These are phyloP conservation scores for Spathaspora passalidarum DNA, from an alignment of 805 yeast species.

Conservation along the genomic window DNA sequence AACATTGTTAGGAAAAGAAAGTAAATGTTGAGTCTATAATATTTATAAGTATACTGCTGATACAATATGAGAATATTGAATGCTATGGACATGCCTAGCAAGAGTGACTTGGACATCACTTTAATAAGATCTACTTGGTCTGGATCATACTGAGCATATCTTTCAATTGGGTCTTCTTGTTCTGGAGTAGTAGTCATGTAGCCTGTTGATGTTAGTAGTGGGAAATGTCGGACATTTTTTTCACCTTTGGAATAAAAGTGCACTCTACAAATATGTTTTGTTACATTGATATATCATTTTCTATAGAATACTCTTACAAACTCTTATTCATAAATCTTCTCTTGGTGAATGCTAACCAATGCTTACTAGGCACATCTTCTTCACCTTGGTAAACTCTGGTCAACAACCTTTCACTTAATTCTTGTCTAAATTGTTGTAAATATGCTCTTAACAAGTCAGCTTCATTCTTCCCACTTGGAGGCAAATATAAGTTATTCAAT, in stretches of 20 bases:
- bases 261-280: too few species aligned
- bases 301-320: conserved; percentile 32
- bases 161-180: background rate
- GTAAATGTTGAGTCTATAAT: conserved; percentile 33
- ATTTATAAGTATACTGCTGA: background rate
- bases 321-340: conserved; percentile 94
- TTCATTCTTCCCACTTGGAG: conserved; percentile 74
- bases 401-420: conserved; percentile 76
- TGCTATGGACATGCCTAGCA: conserved; percentile 27
- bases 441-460: conserved; percentile 78
- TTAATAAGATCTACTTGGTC: conserved; percentile 24
- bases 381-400: conserved; percentile 62
- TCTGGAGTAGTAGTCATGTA: background rate
- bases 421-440: conserved; percentile 92
- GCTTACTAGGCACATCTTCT: conserved; percentile 71
- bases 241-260: too few species aligned
- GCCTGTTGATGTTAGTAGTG: background rate
- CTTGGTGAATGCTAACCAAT: conserved; percentile 94
- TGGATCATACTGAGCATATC: conserved; percentile 19
- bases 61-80: conserved; percentile 9
- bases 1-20: conserved; percentile 54
- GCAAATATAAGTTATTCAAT: conserved; percentile 69
- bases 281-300: background rate
- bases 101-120: conserved; percentile 30
- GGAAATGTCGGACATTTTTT: too few species aligned